phyloP scores from a whole-genome alignment of 176 grass and related monocot species.

The Luzula sylvatica region DNA sequence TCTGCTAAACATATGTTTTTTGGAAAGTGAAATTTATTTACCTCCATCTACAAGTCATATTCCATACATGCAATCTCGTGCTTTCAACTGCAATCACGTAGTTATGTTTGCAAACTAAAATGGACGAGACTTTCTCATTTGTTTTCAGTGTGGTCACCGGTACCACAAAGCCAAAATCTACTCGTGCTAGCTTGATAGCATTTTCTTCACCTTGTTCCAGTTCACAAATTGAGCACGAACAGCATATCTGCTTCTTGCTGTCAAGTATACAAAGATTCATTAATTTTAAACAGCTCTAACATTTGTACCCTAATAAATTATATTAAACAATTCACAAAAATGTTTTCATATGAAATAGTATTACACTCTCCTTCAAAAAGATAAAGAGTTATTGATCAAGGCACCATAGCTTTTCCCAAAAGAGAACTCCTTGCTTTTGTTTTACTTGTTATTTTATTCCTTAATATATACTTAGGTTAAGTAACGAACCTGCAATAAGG shows the following conservation, averaged over 20 bases:
- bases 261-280: background rate
- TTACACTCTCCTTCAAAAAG: too few relatives aligned
- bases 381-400: too few relatives aligned
- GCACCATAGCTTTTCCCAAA: too few relatives aligned
- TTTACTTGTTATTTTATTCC: too few relatives aligned
- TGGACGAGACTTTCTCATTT: constrained; percentile 39
- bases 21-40: constrained; percentile 16
- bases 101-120: constrained; percentile 72
- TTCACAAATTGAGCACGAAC: constrained; percentile 58
- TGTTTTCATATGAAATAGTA: too few relatives aligned
- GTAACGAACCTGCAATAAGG: constrained; percentile 88
- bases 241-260: constrained; percentile 45
- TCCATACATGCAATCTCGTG: constrained; percentile 71
- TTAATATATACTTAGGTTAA: too few relatives aligned
- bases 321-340: too few relatives aligned
- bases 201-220: constrained; percentile 37
- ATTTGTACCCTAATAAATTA: too few relatives aligned
- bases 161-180: constrained; percentile 67
- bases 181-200: constrained; percentile 48
- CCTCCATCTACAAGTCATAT: constrained; percentile 62
- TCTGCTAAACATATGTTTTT: too few relatives aligned
- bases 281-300: too few relatives aligned
- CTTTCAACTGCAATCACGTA: constrained; percentile 48
- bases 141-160: constrained; percentile 45
- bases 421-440: too few relatives aligned